These are phyloP conservation scores for Volvox reticuliferus DNA, from an alignment of 139 green algal genomes.

Conservation along the genomic window DNA sequence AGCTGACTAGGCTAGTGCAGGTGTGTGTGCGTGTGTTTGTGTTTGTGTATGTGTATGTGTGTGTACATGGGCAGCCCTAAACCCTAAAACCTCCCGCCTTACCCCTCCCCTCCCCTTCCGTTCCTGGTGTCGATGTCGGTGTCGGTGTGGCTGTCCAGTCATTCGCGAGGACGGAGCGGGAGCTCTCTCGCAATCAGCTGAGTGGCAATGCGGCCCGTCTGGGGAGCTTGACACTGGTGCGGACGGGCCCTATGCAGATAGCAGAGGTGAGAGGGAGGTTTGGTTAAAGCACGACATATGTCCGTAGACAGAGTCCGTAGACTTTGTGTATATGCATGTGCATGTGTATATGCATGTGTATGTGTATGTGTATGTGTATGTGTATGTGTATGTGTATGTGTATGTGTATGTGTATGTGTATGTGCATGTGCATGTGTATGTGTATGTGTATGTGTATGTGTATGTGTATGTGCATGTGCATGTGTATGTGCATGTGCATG, in stretches of 20 bases:
- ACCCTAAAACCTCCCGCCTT: neutral
- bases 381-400: too few species aligned
- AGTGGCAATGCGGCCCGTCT: conserved; percentile 51
- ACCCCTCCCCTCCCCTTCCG: neutral
- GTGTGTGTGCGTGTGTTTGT: neutral
- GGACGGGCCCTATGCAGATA: conserved; percentile 58
- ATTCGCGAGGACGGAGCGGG: neutral
- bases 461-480: too few species aligned
- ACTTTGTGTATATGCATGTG: too few species aligned
- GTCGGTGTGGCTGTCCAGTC: neutral
- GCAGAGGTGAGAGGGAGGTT: conserved; percentile 26
- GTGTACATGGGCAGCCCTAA: neutral
- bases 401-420: too few species aligned
- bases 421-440: too few species aligned
- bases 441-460: too few species aligned
- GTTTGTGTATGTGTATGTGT: neutral
- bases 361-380: too few species aligned
- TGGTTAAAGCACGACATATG: too few species aligned
- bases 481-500: too few species aligned
- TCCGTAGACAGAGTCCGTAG: too few species aligned
- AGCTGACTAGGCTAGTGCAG: conserved; percentile 38
- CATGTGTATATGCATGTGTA: too few species aligned
- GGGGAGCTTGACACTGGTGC: conserved; percentile 53
- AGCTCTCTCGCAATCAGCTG: conserved; percentile 40
- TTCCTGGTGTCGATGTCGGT: too few species aligned